Evolutionary conservation across 139 green algal genomes (phyloP).

Genomic region (Ostreobium quekettii): DNA sequence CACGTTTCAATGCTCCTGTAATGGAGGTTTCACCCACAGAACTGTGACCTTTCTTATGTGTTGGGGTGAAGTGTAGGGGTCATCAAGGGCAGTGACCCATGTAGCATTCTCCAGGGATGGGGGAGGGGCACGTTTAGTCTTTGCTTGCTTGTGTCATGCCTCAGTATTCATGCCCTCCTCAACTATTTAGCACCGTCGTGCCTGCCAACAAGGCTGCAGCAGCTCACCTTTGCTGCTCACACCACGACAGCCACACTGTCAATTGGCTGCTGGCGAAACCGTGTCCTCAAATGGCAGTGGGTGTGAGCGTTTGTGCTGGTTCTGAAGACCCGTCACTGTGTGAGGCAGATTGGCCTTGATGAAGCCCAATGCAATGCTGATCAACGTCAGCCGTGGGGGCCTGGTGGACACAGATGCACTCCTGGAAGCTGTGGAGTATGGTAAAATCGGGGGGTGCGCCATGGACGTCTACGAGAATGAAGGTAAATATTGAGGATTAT

Average conservation of each 20-base stretch:
- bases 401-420: slow-evolving; percentile 64
- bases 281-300: not conserved
- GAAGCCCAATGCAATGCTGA: slow-evolving; percentile 50
- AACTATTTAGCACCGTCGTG: too few relatives aligned
- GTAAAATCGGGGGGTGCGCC: slow-evolving; percentile 30
- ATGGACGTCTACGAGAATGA: slow-evolving; percentile 57
- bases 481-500: slow-evolving; percentile 24
- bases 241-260: too few relatives aligned
- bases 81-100: too few relatives aligned
- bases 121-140: too few relatives aligned
- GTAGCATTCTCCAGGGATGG: too few relatives aligned
- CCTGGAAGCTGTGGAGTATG: slow-evolving; percentile 40
- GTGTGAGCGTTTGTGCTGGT: not conserved
- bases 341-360: slow-evolving; percentile 43
- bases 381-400: slow-evolving; percentile 57
- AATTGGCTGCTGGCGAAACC: not conserved
- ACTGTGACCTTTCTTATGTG: too few relatives aligned
- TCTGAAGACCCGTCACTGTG: slow-evolving; percentile 1
- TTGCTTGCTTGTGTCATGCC: too few relatives aligned
- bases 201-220: not conserved
- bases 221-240: not conserved
- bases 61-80: too few relatives aligned
- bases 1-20: too few relatives aligned
- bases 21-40: too few relatives aligned
- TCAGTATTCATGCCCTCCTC: too few relatives aligned